Evolutionary conservation across 2,329 filamentous ascomycete species (phyloP).

Genomic region (Pseudocercospora cruenta): DNA sequence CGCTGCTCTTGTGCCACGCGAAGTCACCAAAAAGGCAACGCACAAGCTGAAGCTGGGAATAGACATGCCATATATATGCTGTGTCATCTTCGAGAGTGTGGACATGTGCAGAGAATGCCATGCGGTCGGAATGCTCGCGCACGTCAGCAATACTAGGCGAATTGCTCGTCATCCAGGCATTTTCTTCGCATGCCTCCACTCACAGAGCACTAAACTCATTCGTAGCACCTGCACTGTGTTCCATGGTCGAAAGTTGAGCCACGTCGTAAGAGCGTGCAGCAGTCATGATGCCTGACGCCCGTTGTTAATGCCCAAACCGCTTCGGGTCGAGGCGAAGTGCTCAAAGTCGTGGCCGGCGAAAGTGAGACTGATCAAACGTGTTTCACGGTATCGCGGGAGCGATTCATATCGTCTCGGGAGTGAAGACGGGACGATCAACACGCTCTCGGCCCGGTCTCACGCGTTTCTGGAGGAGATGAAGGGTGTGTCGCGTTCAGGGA

Average conservation of each 20-base stretch:
- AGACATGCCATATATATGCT: background rate
- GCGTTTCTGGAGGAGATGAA: background rate
- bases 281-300: slow-evolving; percentile 14
- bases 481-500: background rate
- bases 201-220: background rate
- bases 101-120: background rate
- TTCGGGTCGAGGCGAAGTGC: background rate
- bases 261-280: slow-evolving; percentile 15
- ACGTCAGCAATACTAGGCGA: background rate
- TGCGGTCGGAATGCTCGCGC: background rate
- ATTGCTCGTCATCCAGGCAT: background rate
- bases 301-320: slow-evolving; percentile 9
- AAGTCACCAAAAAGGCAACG: background rate
- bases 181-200: background rate
- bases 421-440: background rate
- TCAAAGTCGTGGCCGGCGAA: background rate
- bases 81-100: background rate
- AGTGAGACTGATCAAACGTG: background rate
- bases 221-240: slow-evolving; percentile 6
- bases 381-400: background rate
- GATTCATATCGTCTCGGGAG: background rate
- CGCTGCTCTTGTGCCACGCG: background rate
- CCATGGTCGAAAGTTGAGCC: slow-evolving; percentile 12
- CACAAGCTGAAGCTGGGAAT: background rate
- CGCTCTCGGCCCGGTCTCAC: background rate